Evolutionary conservation across 352 stramenopile species (phyloP).

Genomic region (Phytopythium vexans): DNA sequence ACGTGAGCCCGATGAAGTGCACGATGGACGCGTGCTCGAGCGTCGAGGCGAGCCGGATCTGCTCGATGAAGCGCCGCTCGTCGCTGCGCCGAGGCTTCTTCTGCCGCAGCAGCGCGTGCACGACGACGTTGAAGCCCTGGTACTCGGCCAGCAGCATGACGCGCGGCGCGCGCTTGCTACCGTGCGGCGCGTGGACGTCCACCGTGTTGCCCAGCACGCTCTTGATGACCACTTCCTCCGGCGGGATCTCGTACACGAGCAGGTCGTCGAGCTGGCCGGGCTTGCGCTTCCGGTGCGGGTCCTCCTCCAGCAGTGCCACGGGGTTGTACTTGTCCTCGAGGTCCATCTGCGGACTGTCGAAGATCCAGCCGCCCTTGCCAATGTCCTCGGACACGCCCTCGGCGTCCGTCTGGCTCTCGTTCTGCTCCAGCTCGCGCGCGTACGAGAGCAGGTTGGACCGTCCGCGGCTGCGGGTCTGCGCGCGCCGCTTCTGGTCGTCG

Average conservation of each 20-base stretch:
- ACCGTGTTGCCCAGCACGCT: constrained; percentile 17
- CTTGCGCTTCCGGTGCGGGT: constrained; percentile 38
- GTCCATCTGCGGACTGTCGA: constrained; percentile 33
- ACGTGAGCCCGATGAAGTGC: constrained; percentile 77
- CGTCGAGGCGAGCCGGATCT: constrained; percentile 56
- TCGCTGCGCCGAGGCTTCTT: constrained; percentile 35
- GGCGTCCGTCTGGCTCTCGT: constrained; percentile 20
- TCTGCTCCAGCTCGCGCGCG: constrained; percentile 15
- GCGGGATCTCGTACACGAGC: constrained; percentile 72
- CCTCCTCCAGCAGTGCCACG: constrained; percentile 67
- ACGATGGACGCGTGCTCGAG: constrained; percentile 70
- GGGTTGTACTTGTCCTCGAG: constrained; percentile 37
- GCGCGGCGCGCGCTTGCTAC: constrained; percentile 18
- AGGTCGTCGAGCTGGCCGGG: constrained; percentile 56
- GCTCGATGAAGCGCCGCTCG: constrained; percentile 61
- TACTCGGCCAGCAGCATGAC: constrained; percentile 62
- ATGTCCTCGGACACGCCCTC: constrained; percentile 37
- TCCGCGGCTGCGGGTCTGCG: constrained; percentile 24
- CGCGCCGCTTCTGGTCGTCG: constrained; percentile 17
- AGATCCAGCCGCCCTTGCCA: constrained; percentile 44
- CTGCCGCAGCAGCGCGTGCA: constrained; percentile 50
- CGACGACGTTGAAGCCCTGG: constrained; percentile 64
- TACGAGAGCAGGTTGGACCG: constrained; percentile 23
- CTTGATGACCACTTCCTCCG: constrained; percentile 59
- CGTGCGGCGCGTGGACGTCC: constrained; percentile 10